phyloP scores from a whole-genome alignment of 805 yeast species.

The Schizosaccharomyces lindneri region DNA sequence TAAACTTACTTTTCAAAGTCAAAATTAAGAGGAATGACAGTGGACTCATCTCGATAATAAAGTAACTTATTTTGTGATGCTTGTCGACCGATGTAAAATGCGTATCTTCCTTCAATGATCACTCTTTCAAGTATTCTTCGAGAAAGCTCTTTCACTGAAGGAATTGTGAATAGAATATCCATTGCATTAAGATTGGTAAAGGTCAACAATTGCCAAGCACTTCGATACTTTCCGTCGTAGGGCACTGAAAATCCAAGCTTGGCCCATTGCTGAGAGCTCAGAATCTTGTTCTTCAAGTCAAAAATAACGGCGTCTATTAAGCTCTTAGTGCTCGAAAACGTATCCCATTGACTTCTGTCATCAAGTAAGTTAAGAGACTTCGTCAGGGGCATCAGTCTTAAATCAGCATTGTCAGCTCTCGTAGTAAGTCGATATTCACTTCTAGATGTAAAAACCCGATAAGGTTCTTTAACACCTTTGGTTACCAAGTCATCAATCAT shows the following conservation, averaged over 20 bases:
- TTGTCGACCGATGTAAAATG: background rate
- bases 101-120: background rate
- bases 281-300: constrained; percentile 21
- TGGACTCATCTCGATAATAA: background rate
- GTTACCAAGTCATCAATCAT: constrained; percentile 81
- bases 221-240: constrained; percentile 25
- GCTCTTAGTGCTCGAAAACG: background rate
- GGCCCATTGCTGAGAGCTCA: constrained; percentile 42
- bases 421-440: constrained; percentile 80
- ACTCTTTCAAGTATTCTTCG: background rate
- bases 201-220: background rate
- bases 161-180: background rate
- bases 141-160: background rate
- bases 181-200: background rate
- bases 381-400: constrained; percentile 52
- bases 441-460: constrained; percentile 91
- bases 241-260: constrained; percentile 22
- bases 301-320: constrained; percentile 19
- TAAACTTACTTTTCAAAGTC: background rate
- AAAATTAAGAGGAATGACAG: background rate
- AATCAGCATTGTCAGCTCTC: constrained; percentile 84
- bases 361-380: constrained; percentile 39
- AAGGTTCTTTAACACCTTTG: constrained; percentile 90
- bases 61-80: background rate
- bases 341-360: constrained; percentile 9